Evolutionary conservation across 108 stramenopile genomes (phyloP).

Genomic region (Fistulifera pelliculosa): DNA sequence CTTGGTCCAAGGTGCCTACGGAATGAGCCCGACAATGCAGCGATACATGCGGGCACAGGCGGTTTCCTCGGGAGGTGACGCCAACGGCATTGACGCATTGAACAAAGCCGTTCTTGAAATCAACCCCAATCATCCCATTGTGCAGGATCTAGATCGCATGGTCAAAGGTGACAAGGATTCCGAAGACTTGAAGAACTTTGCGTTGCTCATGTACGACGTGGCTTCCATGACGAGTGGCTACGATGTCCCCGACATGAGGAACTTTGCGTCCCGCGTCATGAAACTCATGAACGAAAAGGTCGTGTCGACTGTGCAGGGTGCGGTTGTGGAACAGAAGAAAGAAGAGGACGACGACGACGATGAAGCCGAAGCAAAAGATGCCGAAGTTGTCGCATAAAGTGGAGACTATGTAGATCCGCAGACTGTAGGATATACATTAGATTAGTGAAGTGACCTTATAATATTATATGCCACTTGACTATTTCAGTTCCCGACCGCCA

Average conservation of each 20-base stretch:
- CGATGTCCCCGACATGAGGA: conserved; percentile 76
- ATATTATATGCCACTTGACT: too few relatives aligned
- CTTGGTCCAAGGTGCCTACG: conserved; percentile 92
- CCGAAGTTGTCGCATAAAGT: background rate
- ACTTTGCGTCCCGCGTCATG: conserved; percentile 83
- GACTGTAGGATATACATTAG: too few relatives aligned
- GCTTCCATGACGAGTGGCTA: conserved; percentile 95
- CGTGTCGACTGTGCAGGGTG: conserved; percentile 2
- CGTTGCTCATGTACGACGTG: conserved; percentile 85
- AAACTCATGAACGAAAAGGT: conserved; percentile 52
- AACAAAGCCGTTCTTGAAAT: conserved; percentile 92
- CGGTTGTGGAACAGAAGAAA: background rate
- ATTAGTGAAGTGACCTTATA: too few relatives aligned
- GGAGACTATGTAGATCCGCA: too few relatives aligned
- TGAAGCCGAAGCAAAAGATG: conserved; percentile 1
- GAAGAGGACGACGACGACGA: background rate
- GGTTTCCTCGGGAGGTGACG: conserved; percentile 78
- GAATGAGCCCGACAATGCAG: conserved; percentile 97
- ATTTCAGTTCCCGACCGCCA: too few relatives aligned
- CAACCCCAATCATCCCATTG: conserved; percentile 91
- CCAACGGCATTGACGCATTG: conserved; percentile 44
- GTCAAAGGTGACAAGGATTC: conserved; percentile 44
- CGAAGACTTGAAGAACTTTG: conserved; percentile 65
- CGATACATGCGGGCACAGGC: conserved; percentile 95
- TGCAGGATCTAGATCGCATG: conserved; percentile 66